Evolutionary conservation across 129 eudicot species (phyloP).

Genomic region (Kitagawia praeruptora): DNA sequence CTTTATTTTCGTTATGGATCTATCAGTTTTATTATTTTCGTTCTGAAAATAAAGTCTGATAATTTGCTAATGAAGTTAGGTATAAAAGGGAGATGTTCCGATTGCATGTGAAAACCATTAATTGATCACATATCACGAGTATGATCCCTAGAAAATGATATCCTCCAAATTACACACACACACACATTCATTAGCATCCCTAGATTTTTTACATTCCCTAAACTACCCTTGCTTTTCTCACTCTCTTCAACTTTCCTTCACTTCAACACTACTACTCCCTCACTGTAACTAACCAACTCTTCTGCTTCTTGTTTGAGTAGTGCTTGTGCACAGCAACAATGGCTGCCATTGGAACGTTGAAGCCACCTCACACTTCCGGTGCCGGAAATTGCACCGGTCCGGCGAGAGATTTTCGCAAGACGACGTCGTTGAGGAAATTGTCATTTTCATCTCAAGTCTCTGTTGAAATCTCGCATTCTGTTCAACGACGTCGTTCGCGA

Average conservation of each 20-base stretch:
- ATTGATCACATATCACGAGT: not conserved
- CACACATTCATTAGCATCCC: not conserved
- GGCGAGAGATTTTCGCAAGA: slow-evolving; percentile 5
- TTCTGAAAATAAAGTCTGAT: too few species aligned
- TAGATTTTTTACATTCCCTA: slow-evolving; percentile 2
- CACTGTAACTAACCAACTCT: not conserved
- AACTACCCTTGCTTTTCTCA: not conserved
- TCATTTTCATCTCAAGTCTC: slow-evolving; percentile 43
- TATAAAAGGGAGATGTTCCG: too few species aligned
- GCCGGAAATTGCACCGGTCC: not conserved
- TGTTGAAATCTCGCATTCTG: slow-evolving; percentile 17
- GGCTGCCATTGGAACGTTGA: slow-evolving; percentile 49
- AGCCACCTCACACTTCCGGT: slow-evolving; percentile 22
- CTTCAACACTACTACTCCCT: not conserved
- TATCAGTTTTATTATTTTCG: too few species aligned
- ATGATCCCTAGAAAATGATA: not conserved
- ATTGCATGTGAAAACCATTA: slow-evolving; percentile 10
- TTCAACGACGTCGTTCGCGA: slow-evolving; percentile 24
- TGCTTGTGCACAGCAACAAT: slow-evolving; percentile 5
- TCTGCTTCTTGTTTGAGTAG: too few species aligned
- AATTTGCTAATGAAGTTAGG: too few species aligned
- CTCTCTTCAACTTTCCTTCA: too few species aligned
- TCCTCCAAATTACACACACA: not conserved
- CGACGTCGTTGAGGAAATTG: slow-evolving; percentile 27
- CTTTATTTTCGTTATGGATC: too few species aligned